Conservation (phyloP, 257 asterid species). For the Gentiana macrophylla region DNA sequence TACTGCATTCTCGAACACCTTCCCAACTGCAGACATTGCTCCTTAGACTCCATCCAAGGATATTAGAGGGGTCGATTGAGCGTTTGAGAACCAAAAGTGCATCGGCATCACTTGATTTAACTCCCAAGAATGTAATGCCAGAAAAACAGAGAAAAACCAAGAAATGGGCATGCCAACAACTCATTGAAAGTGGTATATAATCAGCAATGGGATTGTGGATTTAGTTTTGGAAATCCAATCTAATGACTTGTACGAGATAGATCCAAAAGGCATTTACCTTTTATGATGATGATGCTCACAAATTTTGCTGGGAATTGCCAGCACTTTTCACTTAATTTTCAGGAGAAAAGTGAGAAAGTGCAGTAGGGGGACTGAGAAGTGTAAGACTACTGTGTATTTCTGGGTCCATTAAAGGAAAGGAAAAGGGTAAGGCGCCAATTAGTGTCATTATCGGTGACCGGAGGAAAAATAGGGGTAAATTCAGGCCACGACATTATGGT, state of each 20-base stretch:
- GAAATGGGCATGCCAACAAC: constrained; percentile 8
- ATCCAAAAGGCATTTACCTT: constrained; percentile 8
- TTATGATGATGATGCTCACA: not conserved
- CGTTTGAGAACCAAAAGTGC: constrained; percentile 51
- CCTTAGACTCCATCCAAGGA: constrained; percentile 46
- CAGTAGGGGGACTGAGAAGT: constrained; percentile 9
- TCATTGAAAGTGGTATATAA: not conserved
- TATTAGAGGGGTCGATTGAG: constrained; percentile 45
- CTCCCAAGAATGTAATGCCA: constrained; percentile 19
- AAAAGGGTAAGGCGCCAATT: constrained; percentile 41
- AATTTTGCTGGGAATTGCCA: constrained; percentile 2
- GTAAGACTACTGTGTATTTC: constrained; percentile 1
- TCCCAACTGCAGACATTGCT: constrained; percentile 53
- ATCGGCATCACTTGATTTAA: constrained; percentile 53
- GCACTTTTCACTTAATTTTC: constrained; percentile 30
- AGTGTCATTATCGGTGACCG: constrained; percentile 37
- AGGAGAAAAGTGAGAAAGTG: constrained; percentile 8
- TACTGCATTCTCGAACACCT: constrained; percentile 69
- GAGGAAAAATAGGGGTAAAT: not conserved
- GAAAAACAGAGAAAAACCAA: constrained; percentile 18
- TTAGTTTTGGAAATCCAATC: too few species aligned
- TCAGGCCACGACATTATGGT: too few species aligned
- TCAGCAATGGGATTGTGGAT: too few species aligned
- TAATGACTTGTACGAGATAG: constrained; percentile 1
- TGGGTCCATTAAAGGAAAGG: constrained; percentile 20